Evolutionary conservation across 352 stramenopile species (phyloP).

Genomic region (Pythium sp.): DNA sequence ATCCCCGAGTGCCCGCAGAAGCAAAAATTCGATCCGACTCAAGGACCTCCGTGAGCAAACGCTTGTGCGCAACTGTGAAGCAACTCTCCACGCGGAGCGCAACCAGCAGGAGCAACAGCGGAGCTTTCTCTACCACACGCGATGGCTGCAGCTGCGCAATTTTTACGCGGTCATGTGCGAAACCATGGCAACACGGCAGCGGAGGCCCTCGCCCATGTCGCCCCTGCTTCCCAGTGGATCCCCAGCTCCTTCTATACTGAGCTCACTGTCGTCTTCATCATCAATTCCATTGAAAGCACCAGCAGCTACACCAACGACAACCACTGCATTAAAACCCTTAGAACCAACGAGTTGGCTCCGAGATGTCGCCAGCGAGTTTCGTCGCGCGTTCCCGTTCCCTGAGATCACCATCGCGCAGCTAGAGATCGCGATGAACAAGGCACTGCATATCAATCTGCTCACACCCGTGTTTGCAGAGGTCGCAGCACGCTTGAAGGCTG

Average conservation of each 20-base stretch:
- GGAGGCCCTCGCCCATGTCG: slow-evolving; percentile 4
- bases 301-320: neutral
- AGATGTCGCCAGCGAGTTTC: slow-evolving; percentile 32
- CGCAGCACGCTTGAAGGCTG: slow-evolving; percentile 18
- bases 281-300: neutral
- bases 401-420: slow-evolving; percentile 37
- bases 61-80: slow-evolving; percentile 19
- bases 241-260: neutral
- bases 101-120: slow-evolving; percentile 38
- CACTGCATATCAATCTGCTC: slow-evolving; percentile 23
- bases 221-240: neutral
- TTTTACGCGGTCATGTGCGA: slow-evolving; percentile 48
- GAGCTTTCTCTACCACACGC: slow-evolving; percentile 31
- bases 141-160: slow-evolving; percentile 42
- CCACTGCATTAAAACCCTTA: no score
- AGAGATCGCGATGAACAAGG: slow-evolving; percentile 31
- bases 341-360: slow-evolving; percentile 23
- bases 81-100: slow-evolving; percentile 13
- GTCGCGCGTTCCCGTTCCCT: slow-evolving; percentile 21
- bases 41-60: slow-evolving; percentile 43
- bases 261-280: neutral
- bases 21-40: slow-evolving; percentile 20
- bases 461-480: slow-evolving; percentile 12
- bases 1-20: neutral
- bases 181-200: neutral